Evolutionary conservation across 345 rosid genomes (phyloP).

Genomic region (Balakata baccata): DNA sequence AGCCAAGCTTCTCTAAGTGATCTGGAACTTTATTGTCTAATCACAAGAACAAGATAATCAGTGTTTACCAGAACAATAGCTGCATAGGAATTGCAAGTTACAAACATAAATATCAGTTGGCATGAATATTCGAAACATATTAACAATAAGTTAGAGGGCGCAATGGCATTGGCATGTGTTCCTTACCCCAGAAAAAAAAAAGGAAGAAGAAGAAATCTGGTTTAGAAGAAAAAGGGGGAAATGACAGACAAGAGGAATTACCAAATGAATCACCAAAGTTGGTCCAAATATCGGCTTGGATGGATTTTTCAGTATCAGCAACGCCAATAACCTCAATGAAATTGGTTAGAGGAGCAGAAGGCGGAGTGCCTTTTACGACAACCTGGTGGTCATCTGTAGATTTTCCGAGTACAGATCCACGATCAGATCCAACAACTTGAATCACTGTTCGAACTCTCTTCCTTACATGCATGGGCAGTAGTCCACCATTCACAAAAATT

Average conservation of each 20-base stretch:
- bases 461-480: constrained; percentile 52
- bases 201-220: not conserved
- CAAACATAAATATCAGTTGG: not conserved
- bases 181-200: too few relatives aligned
- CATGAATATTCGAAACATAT: not conserved
- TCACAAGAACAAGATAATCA: not conserved
- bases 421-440: constrained; percentile 57
- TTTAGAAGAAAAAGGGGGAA: not conserved
- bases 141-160: not conserved
- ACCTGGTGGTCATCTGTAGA: constrained; percentile 68
- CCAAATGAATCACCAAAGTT: constrained; percentile 79
- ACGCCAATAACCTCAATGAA: constrained; percentile 86
- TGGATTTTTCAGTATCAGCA: constrained; percentile 63
- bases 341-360: constrained; percentile 44
- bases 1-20: not conserved
- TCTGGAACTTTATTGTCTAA: not conserved
- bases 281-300: constrained; percentile 66
- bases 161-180: not conserved
- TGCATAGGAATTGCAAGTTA: not conserved
- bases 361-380: constrained; percentile 51
- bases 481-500: constrained; percentile 72
- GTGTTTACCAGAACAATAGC: not conserved
- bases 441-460: constrained; percentile 70
- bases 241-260: constrained; percentile 18
- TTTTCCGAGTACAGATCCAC: constrained; percentile 52